Evolutionary conservation across 2,329 filamentous ascomycete species (phyloP).

Genomic region (Cercospora zeina): DNA sequence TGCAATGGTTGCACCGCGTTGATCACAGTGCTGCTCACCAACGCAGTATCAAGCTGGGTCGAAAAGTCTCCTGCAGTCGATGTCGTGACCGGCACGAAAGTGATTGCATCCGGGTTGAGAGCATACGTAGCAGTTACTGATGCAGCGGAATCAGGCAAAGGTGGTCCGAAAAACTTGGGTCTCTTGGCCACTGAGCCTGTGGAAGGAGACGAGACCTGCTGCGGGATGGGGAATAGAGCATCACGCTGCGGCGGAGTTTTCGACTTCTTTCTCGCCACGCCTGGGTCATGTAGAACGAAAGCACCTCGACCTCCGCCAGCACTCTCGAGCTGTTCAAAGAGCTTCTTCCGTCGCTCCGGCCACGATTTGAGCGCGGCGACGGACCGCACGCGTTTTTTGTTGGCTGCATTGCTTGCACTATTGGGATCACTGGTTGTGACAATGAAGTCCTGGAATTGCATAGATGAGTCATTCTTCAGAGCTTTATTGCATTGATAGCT

Average conservation of each 20-base stretch:
- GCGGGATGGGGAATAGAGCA: neutral
- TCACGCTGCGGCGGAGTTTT: neutral
- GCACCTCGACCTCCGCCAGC: conserved; percentile 28
- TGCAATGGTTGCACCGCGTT: neutral
- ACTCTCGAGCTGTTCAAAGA: conserved; percentile 31
- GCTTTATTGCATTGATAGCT: neutral
- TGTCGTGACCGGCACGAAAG: conserved; percentile 14
- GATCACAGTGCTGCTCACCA: neutral
- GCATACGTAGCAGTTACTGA: neutral
- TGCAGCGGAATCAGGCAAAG: conserved; percentile 1
- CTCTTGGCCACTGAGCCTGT: conserved; percentile 11
- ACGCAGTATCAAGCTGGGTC: conserved; percentile 9
- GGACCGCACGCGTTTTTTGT: conserved; percentile 37
- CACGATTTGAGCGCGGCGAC: conserved; percentile 36
- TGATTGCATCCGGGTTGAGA: conserved; percentile 16
- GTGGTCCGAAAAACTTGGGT: conserved; percentile 18
- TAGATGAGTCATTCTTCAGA: neutral
- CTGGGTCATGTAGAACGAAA: conserved; percentile 27
- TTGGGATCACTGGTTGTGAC: conserved; percentile 34
- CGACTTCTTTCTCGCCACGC: conserved; percentile 11
- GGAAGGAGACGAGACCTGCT: conserved; percentile 13
- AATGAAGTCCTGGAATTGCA: conserved; percentile 31
- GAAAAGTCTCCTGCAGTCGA: conserved; percentile 16
- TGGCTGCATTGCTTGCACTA: conserved; percentile 28
- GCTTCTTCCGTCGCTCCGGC: conserved; percentile 35